Conservation (phyloP, 179 eudicot genomes). For the Carnegiea gigantea region DNA sequence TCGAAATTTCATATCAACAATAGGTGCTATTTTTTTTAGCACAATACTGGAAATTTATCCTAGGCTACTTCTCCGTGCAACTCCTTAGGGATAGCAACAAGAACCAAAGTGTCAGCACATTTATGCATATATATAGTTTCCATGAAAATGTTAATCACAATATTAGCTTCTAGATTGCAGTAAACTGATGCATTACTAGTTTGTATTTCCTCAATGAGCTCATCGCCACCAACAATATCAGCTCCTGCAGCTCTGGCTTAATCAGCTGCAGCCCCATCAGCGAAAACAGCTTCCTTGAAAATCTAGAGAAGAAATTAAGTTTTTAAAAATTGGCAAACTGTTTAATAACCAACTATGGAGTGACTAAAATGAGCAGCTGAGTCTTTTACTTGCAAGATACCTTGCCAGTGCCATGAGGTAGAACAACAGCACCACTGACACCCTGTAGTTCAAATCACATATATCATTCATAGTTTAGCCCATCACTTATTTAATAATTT, state of each 20-base stretch:
- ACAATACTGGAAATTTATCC: background rate
- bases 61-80: background rate
- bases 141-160: background rate
- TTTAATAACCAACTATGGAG: background rate
- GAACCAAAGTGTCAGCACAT: background rate
- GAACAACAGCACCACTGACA: constrained; percentile 67
- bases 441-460: constrained; percentile 54
- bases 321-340: background rate
- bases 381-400: constrained; percentile 32
- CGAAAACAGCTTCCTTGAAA: constrained; percentile 87
- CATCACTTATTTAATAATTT: background rate
- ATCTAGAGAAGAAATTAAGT: constrained; percentile 33
- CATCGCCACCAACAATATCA: constrained; percentile 83
- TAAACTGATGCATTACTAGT: constrained; percentile 44
- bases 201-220: constrained; percentile 68
- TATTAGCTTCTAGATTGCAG: background rate
- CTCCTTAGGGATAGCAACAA: background rate
- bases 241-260: constrained; percentile 97
- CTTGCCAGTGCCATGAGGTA: constrained; percentile 96
- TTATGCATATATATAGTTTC: background rate
- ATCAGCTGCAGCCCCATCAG: constrained; percentile 92
- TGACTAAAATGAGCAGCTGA: background rate
- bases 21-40: background rate
- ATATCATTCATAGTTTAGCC: constrained; percentile 7
- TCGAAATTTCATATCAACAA: background rate